A percentile compares a stretch with the other conserved stretches of the same genome.
Conservation (phyloP, 495 filamentous ascomycete species). For the Podospora anserina region DNA sequence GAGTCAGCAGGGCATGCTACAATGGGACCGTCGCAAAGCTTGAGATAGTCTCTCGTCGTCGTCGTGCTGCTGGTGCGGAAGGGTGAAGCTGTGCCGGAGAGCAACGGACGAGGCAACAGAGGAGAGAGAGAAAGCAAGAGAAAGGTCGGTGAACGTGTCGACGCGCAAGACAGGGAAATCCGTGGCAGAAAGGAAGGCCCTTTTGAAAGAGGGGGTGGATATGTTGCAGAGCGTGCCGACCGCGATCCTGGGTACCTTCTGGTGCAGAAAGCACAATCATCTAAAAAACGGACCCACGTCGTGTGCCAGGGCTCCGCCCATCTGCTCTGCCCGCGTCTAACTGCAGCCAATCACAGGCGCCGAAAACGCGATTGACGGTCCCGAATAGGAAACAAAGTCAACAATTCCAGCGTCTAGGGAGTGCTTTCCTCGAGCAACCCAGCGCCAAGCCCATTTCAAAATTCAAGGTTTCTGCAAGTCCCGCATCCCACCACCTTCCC, state of each 20-base stretch:
- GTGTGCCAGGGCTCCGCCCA: conserved; percentile 15
- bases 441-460: conserved; percentile 15
- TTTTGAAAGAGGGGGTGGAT: conserved; percentile 6
- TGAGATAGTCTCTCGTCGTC: background rate
- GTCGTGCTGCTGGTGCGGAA: background rate
- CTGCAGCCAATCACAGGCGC: conserved; percentile 21
- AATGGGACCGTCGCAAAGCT: conserved; percentile 1
- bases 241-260: conserved; percentile 9
- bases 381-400: conserved; percentile 28
- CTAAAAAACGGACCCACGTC: conserved; percentile 20
- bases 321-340: conserved; percentile 23
- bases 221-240: conserved; percentile 6
- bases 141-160: conserved; percentile 4
- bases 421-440: conserved; percentile 1
- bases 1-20: conserved; percentile 1
- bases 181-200: background rate
- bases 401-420: conserved; percentile 10
- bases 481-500: background rate
- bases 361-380: conserved; percentile 18
- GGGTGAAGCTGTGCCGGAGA: background rate
- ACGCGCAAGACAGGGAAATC: conserved; percentile 4
- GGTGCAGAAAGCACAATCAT: conserved; percentile 8
- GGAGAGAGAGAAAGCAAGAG: conserved; percentile 9
- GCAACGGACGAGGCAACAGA: background rate
- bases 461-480: conserved; percentile 8